These are phyloP conservation scores for Penicillium italicum DNA, from an alignment of 2,329 filamentous ascomycete species.

Conservation along the genomic window DNA sequence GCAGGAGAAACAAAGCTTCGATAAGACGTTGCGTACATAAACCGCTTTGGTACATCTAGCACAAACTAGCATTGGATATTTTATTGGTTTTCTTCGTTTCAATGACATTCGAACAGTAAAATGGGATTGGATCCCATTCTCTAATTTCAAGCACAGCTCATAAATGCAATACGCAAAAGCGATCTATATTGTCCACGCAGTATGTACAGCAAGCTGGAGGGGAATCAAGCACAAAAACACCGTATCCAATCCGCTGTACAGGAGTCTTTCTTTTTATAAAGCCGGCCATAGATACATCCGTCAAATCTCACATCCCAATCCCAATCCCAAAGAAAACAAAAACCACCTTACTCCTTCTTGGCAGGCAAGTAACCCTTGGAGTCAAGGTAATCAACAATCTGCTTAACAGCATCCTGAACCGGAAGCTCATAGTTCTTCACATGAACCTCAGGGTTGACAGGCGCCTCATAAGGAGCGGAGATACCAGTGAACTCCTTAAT, in stretches of 20 bases:
- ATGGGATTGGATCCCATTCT: neutral
- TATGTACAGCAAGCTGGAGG: constrained; percentile 17
- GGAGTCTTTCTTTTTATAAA: constrained; percentile 4
- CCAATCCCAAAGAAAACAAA: neutral
- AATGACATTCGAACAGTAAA: neutral
- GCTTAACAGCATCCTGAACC: constrained; percentile 81
- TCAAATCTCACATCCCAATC: neutral
- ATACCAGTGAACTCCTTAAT: constrained; percentile 98
- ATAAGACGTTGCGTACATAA: constrained; percentile 22
- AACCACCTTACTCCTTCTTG: constrained; percentile 27
- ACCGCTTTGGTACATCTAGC: constrained; percentile 21
- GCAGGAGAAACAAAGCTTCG: neutral
- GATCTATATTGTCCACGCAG: constrained; percentile 14
- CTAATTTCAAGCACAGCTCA: neutral
- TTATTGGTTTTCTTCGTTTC: neutral
- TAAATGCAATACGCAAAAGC: constrained; percentile 7
- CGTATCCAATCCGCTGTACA: constrained; percentile 13
- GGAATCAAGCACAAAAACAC: constrained; percentile 10
- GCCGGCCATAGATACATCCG: constrained; percentile 1
- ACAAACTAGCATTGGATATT: constrained; percentile 17
- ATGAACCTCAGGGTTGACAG: constrained; percentile 78
- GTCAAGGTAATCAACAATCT: constrained; percentile 77
- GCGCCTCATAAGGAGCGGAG: constrained; percentile 90
- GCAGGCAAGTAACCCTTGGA: constrained; percentile 60
- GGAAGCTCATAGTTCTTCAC: constrained; percentile 77